A percentile compares a stretch with the other conserved stretches of the same genome.
Evolutionary conservation across 1,284 basidiomycete species (phyloP).

Genomic region (Hypsizygus ulmarius): DNA sequence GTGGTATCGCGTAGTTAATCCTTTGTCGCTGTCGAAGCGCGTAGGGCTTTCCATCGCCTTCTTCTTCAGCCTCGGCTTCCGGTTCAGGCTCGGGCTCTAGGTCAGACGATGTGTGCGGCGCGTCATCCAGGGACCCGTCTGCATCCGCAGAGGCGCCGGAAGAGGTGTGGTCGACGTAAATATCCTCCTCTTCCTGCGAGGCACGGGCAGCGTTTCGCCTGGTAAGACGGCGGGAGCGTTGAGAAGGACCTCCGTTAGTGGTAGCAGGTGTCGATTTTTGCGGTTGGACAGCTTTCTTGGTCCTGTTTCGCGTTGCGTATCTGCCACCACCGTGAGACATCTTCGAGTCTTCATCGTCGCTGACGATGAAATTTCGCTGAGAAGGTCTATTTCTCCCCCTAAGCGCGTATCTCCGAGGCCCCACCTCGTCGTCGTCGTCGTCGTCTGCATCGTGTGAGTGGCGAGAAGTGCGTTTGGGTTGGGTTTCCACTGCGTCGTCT

Average conservation of each 20-base stretch:
- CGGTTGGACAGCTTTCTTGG: slow-evolving; percentile 29
- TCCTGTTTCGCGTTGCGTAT: slow-evolving; percentile 36
- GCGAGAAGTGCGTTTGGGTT: slow-evolving; percentile 14
- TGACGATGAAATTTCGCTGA: slow-evolving; percentile 40
- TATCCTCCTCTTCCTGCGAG: slow-evolving; percentile 47
- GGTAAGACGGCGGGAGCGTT: slow-evolving; percentile 23
- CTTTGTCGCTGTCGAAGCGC: slow-evolving; percentile 58
- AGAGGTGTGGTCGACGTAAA: slow-evolving; percentile 46
- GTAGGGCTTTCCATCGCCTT: slow-evolving; percentile 60
- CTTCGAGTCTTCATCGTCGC: slow-evolving; percentile 40
- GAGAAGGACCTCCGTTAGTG: slow-evolving; percentile 20
- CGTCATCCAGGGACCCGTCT: slow-evolving; percentile 58
- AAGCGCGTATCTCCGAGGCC: slow-evolving; percentile 14
- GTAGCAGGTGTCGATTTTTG: slow-evolving; percentile 5
- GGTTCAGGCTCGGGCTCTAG: slow-evolving; percentile 33
- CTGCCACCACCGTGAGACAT: slow-evolving; percentile 21
- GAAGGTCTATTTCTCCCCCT: slow-evolving; percentile 20
- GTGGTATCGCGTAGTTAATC: slow-evolving; percentile 77
- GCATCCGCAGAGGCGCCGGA: slow-evolving; percentile 53
- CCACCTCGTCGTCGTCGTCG: slow-evolving; percentile 30
- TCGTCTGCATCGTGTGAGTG: slow-evolving; percentile 36
- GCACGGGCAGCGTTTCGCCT: slow-evolving; percentile 28
- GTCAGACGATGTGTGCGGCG: slow-evolving; percentile 42
- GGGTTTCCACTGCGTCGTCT: slow-evolving; percentile 23
- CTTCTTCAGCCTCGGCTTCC: slow-evolving; percentile 43